Evolutionary conservation across 768 basidiomycete species (phyloP).

Genomic region (Botryobasidium botryosum): DNA sequence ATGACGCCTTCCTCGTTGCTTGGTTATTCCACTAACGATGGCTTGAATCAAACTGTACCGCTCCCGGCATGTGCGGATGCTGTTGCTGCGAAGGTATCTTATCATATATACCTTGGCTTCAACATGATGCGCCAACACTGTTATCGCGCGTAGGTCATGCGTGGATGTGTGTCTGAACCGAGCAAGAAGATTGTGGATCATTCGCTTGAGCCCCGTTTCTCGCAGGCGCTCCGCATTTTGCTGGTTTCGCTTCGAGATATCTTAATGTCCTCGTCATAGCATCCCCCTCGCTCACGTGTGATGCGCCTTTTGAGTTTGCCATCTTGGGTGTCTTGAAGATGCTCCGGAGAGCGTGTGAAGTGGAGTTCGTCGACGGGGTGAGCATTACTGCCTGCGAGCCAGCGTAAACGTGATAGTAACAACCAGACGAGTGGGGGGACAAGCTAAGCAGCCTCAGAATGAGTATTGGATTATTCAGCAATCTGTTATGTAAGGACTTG

Average conservation of each 20-base stretch:
- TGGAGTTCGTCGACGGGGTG: conserved; percentile 84
- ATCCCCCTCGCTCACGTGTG: conserved; percentile 91
- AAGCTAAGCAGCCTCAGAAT: conserved; percentile 40
- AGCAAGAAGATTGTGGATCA: conserved; percentile 65
- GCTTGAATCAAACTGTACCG: conserved; percentile 51
- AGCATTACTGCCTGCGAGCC: too few relatives aligned
- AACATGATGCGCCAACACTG: not conserved
- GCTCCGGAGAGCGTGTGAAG: conserved; percentile 72
- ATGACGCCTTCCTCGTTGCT: conserved; percentile 70
- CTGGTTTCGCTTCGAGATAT: conserved; percentile 63
- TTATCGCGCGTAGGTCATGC: conserved; percentile 44
- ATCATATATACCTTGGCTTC: too few relatives aligned
- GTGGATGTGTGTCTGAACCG: conserved; percentile 52
- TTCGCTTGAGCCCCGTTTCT: conserved; percentile 48
- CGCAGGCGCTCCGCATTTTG: conserved; percentile 55
- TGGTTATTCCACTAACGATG: conserved; percentile 75
- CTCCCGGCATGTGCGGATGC: conserved; percentile 69
- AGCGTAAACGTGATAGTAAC: too few relatives aligned
- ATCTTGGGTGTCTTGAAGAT: conserved; percentile 86
- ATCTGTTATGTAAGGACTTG: too few relatives aligned
- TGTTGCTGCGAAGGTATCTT: conserved; percentile 61
- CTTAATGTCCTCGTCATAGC: conserved; percentile 72
- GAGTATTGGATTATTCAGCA: too few relatives aligned
- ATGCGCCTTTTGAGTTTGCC: conserved; percentile 68
- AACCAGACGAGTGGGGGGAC: too few relatives aligned